Percentiles rank a stretch among this genome's conserved stretches.
phyloP scores from a whole-genome alignment of 1,284 basidiomycete species.

The Leccinum fallax region DNA sequence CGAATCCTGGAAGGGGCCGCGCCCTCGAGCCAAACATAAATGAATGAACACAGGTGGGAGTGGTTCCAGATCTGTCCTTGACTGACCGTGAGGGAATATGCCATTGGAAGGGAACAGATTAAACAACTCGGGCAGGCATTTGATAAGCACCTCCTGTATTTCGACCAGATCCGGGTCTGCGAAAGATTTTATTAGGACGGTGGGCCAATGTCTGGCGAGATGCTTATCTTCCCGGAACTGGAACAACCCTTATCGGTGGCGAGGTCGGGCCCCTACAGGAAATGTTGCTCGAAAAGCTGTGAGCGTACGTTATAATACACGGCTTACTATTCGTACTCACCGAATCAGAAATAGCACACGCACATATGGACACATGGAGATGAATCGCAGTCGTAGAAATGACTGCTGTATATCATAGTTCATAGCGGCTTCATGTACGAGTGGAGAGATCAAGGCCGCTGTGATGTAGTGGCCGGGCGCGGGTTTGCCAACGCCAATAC shows the following conservation, averaged over 20 bases:
- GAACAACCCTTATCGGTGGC: constrained; percentile 3
- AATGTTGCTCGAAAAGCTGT: background rate
- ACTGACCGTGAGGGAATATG: constrained; percentile 1
- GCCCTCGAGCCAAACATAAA: constrained; percentile 20
- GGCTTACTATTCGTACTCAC: background rate
- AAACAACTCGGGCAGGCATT: background rate
- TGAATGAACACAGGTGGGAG: constrained; percentile 7
- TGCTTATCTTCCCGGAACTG: constrained; percentile 22
- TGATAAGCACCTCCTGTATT: constrained; percentile 25
- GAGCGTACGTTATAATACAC: background rate
- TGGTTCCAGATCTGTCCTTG: constrained; percentile 6
- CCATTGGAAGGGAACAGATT: background rate
- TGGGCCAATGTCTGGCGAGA: constrained; percentile 13
- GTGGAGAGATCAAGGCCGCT: background rate
- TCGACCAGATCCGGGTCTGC: constrained; percentile 3
- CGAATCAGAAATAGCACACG: background rate
- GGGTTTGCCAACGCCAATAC: background rate
- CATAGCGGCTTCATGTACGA: background rate
- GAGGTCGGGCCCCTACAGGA: background rate
- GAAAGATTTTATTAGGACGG: background rate
- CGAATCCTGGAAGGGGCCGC: background rate
- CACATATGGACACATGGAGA: background rate
- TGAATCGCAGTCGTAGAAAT: background rate
- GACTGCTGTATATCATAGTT: background rate
- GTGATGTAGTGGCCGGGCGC: background rate